Conservation (phyloP, 768 basidiomycete species). For the Termitomyces sp. region DNA sequence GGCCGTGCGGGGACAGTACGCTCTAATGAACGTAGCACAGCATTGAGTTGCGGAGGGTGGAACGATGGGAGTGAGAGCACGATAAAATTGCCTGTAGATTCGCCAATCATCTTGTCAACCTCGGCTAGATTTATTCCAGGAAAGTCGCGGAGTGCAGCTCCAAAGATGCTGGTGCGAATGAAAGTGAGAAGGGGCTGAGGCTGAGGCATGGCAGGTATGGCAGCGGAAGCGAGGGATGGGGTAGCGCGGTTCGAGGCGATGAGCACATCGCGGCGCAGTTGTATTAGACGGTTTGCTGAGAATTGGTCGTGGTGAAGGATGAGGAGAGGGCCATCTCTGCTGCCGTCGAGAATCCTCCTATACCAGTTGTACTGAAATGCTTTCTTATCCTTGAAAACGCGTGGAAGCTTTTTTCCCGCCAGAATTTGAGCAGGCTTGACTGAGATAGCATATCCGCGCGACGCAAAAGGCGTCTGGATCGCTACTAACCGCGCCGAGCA, state of each 20-base stretch:
- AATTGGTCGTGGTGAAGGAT: constrained; percentile 79
- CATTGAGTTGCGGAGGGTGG: constrained; percentile 66
- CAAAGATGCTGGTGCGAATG: constrained; percentile 75
- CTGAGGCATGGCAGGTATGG: constrained; percentile 19
- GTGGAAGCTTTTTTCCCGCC: constrained; percentile 49
- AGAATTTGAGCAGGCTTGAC: constrained; percentile 45
- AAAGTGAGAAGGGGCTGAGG: constrained; percentile 53
- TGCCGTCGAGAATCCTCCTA: constrained; percentile 58
- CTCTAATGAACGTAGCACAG: constrained; percentile 61
- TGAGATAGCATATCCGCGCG: constrained; percentile 52
- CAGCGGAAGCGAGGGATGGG: constrained; percentile 29
- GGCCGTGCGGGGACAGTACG: constrained; percentile 58
- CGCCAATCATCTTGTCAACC: constrained; percentile 46
- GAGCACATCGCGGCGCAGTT: constrained; percentile 63
- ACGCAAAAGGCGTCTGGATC: constrained; percentile 19
- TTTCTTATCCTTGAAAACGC: constrained; percentile 76
- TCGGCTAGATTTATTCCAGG: constrained; percentile 41
- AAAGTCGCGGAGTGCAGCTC: constrained; percentile 65
- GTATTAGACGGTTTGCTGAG: constrained; percentile 56
- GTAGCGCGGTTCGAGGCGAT: constrained; percentile 43
- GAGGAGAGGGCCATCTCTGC: constrained; percentile 56
- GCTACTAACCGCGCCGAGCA: constrained; percentile 19
- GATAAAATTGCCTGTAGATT: constrained; percentile 56
- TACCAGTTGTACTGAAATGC: constrained; percentile 78
- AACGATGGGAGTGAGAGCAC: constrained; percentile 61